Evolutionary conservation across 2,329 filamentous ascomycete genomes (phyloP).

Genomic region (Anthostomella pinea): DNA sequence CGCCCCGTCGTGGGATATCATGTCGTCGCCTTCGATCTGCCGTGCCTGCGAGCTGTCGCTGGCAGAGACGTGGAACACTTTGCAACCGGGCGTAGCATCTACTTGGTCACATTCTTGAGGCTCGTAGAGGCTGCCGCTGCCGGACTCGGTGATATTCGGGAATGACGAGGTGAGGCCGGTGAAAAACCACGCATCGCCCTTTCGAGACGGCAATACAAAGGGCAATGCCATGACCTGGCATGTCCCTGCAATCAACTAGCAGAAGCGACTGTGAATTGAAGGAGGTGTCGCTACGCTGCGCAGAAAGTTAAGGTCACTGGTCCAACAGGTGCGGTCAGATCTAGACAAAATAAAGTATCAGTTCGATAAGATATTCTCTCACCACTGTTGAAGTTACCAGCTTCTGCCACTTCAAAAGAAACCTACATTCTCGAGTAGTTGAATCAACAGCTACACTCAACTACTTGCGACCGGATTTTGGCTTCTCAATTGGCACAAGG

Average conservation of each 20-base stretch:
- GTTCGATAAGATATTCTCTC: too few relatives aligned
- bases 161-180: constrained; percentile 55
- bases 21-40: constrained; percentile 35
- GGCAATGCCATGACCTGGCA: constrained; percentile 9
- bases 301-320: too few relatives aligned
- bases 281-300: too few relatives aligned
- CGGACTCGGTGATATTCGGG: constrained; percentile 45
- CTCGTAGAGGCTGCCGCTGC: constrained; percentile 37
- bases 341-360: too few relatives aligned
- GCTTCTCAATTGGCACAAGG: too few relatives aligned
- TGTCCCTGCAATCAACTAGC: constrained; percentile 12
- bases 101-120: constrained; percentile 36
- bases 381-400: too few relatives aligned
- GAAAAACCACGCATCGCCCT: constrained; percentile 46
- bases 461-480: too few relatives aligned
- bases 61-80: constrained; percentile 51
- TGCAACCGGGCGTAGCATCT: constrained; percentile 52
- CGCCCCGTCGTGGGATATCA: constrained; percentile 25
- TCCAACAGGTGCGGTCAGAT: too few relatives aligned
- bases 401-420: too few relatives aligned
- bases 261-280: neutral
- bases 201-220: constrained; percentile 18
- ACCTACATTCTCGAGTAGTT: too few relatives aligned
- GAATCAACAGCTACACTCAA: constrained; percentile 7
- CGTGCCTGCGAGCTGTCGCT: constrained; percentile 35